phyloP scores from a whole-genome alignment of 2,329 filamentous ascomycete species.

The Trichophyton rubrum region DNA sequence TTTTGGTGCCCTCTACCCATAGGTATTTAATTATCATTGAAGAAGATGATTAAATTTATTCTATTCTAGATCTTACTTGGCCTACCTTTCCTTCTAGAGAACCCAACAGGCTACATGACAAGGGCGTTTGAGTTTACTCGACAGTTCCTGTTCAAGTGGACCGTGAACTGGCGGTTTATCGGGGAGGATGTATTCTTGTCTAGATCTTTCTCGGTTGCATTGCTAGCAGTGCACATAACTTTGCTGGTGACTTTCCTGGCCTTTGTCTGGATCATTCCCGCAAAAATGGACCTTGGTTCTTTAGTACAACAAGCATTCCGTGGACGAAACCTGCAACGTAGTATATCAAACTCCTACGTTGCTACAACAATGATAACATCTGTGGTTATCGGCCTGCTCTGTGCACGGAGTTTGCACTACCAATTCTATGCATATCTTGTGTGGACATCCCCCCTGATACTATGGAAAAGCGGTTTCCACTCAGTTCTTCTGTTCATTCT shows the following conservation, averaged over 20 bases:
- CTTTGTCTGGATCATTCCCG: slow-evolving; percentile 60
- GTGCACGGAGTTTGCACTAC: slow-evolving; percentile 81
- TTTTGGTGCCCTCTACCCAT: background rate
- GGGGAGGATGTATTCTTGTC: slow-evolving; percentile 69
- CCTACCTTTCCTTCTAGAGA: slow-evolving; percentile 54
- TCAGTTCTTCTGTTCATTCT: slow-evolving; percentile 54
- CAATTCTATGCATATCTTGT: slow-evolving; percentile 89
- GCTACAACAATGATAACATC: slow-evolving; percentile 65
- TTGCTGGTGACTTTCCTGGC: slow-evolving; percentile 55
- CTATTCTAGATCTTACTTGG: slow-evolving; percentile 39
- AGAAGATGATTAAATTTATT: background rate
- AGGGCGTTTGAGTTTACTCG: slow-evolving; percentile 84
- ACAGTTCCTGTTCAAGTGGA: slow-evolving; percentile 94
- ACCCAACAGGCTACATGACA: slow-evolving; percentile 59
- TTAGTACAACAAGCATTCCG: slow-evolving; percentile 41
- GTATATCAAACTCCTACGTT: slow-evolving; percentile 59
- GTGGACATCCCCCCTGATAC: slow-evolving; percentile 75
- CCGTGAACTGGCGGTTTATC: slow-evolving; percentile 97
- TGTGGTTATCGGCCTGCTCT: slow-evolving; percentile 67
- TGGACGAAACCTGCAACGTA: slow-evolving; percentile 44
- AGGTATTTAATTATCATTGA: background rate
- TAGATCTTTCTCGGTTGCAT: slow-evolving; percentile 51
- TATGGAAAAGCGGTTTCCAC: slow-evolving; percentile 65
- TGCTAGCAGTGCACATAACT: slow-evolving; percentile 53
- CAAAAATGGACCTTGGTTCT: slow-evolving; percentile 44